Base-by-base conservation (phyloP, 2,329 filamentous ascomycete genomes). In the Metarhizium guizhouense region DNA sequence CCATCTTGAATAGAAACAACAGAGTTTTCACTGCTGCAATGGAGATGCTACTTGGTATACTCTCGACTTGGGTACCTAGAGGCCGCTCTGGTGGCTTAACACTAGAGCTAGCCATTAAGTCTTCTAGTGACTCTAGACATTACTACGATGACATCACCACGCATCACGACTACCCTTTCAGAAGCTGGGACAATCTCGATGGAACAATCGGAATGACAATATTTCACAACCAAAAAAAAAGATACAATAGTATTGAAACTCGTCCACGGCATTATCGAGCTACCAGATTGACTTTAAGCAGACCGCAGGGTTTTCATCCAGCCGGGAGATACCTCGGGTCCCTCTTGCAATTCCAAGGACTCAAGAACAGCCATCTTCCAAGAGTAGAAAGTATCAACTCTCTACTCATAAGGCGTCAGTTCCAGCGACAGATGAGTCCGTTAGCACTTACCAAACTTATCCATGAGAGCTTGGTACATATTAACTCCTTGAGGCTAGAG, bases 111-210 rank as follows among this genome's bases (percentile, higher is more conserved):
- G 52, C 38, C 42, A 54, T 54, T 6, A 54, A 54, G 42, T 54
- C 52, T 55, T 29, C 45, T 11, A 55, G 47, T 55, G 53, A 55
- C 36, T 13, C 40, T 43, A 55, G 7, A 51, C 53, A 55, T 50
- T 55, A 51, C 53, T 55, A 51, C 47, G 3, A 51, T 14, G 47
- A 55, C 29, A 36, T 51, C 47, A 50, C 53, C 45, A 42, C 45
- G 29, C n/a, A 55, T 32, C 43, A 55, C 20, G 36, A 51, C 53
- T 55, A 55, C 47, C 53, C 53, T 40, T 55, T 51, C 34, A 43
- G 47, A 55, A 55, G 53, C 53, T 55, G 53, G 53, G 47, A 55
- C 51, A 47, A 43, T 32, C 45, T 36, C 53, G 53, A 55, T 38
- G 53, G 36, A 30, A 47, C 47, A 50, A n/a, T 43, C 10, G 38